Percentiles rank a stretch among this genome's conserved stretches.
Evolutionary conservation across 2,329 filamentous ascomycete species (phyloP).

Genomic region (Fusarium nygamai): DNA sequence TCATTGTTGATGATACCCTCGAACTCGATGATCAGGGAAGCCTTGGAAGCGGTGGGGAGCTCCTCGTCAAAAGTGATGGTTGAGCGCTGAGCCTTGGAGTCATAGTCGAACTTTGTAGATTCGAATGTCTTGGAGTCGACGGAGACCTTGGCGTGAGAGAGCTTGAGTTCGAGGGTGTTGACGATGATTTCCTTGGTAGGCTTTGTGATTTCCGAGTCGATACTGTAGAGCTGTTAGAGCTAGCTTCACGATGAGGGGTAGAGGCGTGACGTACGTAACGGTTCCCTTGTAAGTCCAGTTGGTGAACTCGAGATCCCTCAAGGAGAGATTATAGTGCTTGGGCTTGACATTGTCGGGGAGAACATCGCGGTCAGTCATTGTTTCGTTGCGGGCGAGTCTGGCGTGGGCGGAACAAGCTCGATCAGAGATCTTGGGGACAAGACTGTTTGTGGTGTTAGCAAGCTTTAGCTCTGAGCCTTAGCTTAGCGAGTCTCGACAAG

Average conservation of each 20-base stretch:
- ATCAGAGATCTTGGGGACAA: slow-evolving; percentile 41
- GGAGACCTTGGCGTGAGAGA: slow-evolving; percentile 71
- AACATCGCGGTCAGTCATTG: slow-evolving; percentile 69
- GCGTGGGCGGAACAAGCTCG: slow-evolving; percentile 51
- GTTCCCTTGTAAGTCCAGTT: slow-evolving; percentile 82
- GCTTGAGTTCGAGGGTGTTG: slow-evolving; percentile 86
- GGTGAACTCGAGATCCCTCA: slow-evolving; percentile 82
- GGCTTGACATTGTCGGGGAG: slow-evolving; percentile 78
- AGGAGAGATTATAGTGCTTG: slow-evolving; percentile 83
- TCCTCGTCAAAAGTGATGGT: slow-evolving; percentile 80
- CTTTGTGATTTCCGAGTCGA: slow-evolving; percentile 77
- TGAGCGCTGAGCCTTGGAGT: slow-evolving; percentile 84
- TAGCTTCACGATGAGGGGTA: slow-evolving; percentile 16
- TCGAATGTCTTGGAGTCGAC: slow-evolving; percentile 66
- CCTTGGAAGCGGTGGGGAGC: slow-evolving; percentile 73
- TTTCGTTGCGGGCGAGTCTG: slow-evolving; percentile 47
- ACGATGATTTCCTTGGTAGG: slow-evolving; percentile 80
- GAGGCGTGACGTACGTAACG: slow-evolving; percentile 62
- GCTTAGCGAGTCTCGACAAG: slow-evolving; percentile 18
- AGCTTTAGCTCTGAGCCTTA: slow-evolving; percentile 37
- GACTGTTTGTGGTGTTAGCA: slow-evolving; percentile 33
- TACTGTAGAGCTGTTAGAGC: slow-evolving; percentile 56
- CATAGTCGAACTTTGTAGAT: slow-evolving; percentile 77
- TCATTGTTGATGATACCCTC: slow-evolving; percentile 86
- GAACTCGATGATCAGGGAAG: slow-evolving; percentile 76